These are phyloP conservation scores for Paramecium sexaurelia DNA, from an alignment of 73 alveolate genomes.

Conservation along the genomic window DNA sequence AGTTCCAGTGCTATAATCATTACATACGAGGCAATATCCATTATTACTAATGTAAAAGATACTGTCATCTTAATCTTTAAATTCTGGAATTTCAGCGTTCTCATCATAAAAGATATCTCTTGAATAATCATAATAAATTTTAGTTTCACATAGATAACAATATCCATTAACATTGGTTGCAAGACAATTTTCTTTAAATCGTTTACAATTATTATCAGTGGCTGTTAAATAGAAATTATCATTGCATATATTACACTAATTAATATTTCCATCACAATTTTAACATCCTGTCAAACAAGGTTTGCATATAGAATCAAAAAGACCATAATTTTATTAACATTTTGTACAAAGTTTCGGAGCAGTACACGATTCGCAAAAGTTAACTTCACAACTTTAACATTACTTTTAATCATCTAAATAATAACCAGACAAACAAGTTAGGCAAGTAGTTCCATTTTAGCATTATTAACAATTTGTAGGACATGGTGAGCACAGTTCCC, in stretches of 20 bases:
- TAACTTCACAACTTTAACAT: not conserved
- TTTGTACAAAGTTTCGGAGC: not conserved
- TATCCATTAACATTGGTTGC: not conserved
- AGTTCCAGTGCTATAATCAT: conserved; percentile 18
- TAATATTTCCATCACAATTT: not conserved
- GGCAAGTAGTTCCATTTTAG: not conserved
- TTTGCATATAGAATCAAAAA: not conserved
- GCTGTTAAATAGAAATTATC: not conserved
- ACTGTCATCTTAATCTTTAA: not conserved
- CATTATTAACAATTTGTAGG: not conserved
- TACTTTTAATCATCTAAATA: not conserved
- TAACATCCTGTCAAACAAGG: not conserved
- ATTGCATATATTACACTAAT: not conserved
- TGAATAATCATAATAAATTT: not conserved
- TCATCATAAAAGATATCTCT: not conserved
- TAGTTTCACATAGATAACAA: conserved; percentile 40
- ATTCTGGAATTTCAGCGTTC: not conserved
- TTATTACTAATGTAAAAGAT: not conserved
- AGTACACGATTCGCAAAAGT: not conserved
- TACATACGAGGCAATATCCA: conserved; percentile 20
- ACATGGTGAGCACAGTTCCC: not conserved
- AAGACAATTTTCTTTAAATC: not conserved
- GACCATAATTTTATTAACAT: not conserved
- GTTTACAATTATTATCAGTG: not conserved
- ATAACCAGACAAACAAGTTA: not conserved